Percentiles rank a stretch among this genome's conserved stretches.
phyloP scores from a whole-genome alignment of 2,329 filamentous ascomycete genomes.

The Waltergamsia citrina region DNA sequence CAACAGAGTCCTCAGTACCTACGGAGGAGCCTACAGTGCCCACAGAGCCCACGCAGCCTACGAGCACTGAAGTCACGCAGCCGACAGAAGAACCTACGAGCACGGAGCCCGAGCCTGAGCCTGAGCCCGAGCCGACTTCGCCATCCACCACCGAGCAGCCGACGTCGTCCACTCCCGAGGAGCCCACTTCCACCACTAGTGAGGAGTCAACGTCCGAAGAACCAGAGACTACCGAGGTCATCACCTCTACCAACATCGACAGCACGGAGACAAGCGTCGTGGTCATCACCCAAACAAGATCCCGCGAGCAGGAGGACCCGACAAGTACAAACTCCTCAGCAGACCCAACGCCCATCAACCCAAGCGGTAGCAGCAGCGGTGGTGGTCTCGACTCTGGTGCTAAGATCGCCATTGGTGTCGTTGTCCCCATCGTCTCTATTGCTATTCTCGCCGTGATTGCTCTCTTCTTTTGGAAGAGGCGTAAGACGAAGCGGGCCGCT shows the following conservation, averaged over 20 bases:
- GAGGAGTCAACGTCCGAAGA: slow-evolving; percentile 1
- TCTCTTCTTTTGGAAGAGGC: slow-evolving; percentile 80
- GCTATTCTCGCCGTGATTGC: slow-evolving; percentile 68
- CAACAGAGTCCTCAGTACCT: neutral
- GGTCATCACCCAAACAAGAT: slow-evolving; percentile 4
- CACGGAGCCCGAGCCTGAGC: slow-evolving; percentile 11
- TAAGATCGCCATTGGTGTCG: slow-evolving; percentile 85
- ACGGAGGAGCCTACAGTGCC: slow-evolving; percentile 1
- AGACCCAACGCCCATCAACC: slow-evolving; percentile 16
- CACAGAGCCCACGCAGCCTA: neutral
- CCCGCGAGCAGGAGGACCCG: neutral
- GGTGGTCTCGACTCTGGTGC: slow-evolving; percentile 49
- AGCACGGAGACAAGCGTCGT: slow-evolving; percentile 6
- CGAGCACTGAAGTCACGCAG: neutral
- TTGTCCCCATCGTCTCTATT: slow-evolving; percentile 84
- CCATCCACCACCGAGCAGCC: slow-evolving; percentile 7
- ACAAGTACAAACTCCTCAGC: slow-evolving; percentile 14
- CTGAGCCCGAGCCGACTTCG: too few relatives aligned
- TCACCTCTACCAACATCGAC: neutral
- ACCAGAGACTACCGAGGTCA: slow-evolving; percentile 1
- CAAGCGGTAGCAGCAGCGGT: slow-evolving; percentile 13
- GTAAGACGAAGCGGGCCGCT: slow-evolving; percentile 74
- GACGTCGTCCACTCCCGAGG: slow-evolving; percentile 3
- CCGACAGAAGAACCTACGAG: slow-evolving; percentile 2
- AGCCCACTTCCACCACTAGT: neutral